These are phyloP conservation scores for Helicostylum pulchrum DNA, from an alignment of 192 early-diverging fungal species.

Conservation along the genomic window DNA sequence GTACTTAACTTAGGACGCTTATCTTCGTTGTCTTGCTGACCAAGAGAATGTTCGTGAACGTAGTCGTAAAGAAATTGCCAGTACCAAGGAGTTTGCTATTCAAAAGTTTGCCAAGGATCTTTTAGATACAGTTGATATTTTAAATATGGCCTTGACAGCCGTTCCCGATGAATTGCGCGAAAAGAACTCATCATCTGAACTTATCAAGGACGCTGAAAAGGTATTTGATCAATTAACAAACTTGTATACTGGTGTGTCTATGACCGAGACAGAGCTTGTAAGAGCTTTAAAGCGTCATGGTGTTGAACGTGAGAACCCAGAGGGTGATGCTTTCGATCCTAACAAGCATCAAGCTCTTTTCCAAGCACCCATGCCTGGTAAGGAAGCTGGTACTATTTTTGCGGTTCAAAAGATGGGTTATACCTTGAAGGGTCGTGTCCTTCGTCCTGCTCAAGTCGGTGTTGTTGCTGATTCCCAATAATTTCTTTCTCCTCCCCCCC, in stretches of 20 bases:
- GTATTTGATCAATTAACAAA: slow-evolving; percentile 61
- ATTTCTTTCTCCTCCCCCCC: background rate
- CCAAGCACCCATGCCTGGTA: slow-evolving; percentile 85
- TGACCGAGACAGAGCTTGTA: slow-evolving; percentile 86
- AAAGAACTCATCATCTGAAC: slow-evolving; percentile 13
- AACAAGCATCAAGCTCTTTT: slow-evolving; percentile 94
- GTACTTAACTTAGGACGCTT: slow-evolving; percentile 64
- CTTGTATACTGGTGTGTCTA: slow-evolving; percentile 82
- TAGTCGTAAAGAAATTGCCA: slow-evolving; percentile 80
- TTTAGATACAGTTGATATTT: slow-evolving; percentile 86
- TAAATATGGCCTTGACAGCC: slow-evolving; percentile 83
- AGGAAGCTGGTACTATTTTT: slow-evolving; percentile 85
- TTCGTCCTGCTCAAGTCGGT: slow-evolving; percentile 94
- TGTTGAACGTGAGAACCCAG: slow-evolving; percentile 74
- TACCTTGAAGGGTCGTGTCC: slow-evolving; percentile 83
- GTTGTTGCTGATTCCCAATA: slow-evolving; percentile 67
- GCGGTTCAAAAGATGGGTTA: slow-evolving; percentile 94
- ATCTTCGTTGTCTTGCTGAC: slow-evolving; percentile 91
- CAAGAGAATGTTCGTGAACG: slow-evolving; percentile 93
- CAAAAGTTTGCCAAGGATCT: slow-evolving; percentile 99
- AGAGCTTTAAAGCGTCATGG: slow-evolving; percentile 86
- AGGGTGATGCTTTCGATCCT: slow-evolving; percentile 91
- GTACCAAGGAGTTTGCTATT: slow-evolving; percentile 83
- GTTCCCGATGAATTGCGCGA: slow-evolving; percentile 69
- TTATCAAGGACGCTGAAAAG: slow-evolving; percentile 31